Evolutionary conservation across 2,329 filamentous ascomycete species (phyloP), one percentile per base, ranked within the genome.

Genomic region (Penicillium sp.): DNA sequence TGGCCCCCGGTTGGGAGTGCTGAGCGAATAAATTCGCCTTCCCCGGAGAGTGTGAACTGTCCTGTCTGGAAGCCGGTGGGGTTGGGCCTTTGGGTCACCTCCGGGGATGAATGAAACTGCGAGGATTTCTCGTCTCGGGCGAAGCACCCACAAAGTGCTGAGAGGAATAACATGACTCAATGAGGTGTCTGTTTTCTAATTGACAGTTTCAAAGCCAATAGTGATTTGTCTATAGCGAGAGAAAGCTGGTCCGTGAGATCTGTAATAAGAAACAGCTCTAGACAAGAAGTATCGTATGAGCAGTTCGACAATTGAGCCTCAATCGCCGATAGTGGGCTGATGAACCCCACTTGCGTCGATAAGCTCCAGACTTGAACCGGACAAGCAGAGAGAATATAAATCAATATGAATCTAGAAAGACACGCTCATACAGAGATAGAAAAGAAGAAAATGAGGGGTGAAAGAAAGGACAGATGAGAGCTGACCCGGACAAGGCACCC

Each of bases 71-170:
- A 50, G 18, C 60, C 59, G 31, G 37, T 52, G 44, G 49, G 54
- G 22, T 56, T 50, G 2, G 26, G 39, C 22, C 31, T 51, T 24
- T 56, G 48, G n/a, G 50, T 29, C 22, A 57, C 59, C 57, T 61
- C 56, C 57, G 57, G n/a, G 42, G 57, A 35, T 52, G 44, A 24
- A 42, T 24, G 29, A 39, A 44, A 24, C 10, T 44, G 52, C 5
- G 57, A 45, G 40, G 34, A 13, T 35, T 52, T 57, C 42, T 63
- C 57, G 24, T 50, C 47, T 52, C 48, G 58, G 29, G 56, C 39
- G 26, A 67, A 64, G 60, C 63, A 69, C 46, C 67, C 64, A 52
- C 68, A 70, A 7, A 69, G 53, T 26, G 20, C 54, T 24, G 58
- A 47, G 39, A 69, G 50, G 44, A 69, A 65, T 5, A 62, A 63